A percentile compares a stretch with the other conserved stretches of the same genome.
phyloP scores from a whole-genome alignment of 2,329 filamentous ascomycete species.

The Alternaria arborescens region DNA sequence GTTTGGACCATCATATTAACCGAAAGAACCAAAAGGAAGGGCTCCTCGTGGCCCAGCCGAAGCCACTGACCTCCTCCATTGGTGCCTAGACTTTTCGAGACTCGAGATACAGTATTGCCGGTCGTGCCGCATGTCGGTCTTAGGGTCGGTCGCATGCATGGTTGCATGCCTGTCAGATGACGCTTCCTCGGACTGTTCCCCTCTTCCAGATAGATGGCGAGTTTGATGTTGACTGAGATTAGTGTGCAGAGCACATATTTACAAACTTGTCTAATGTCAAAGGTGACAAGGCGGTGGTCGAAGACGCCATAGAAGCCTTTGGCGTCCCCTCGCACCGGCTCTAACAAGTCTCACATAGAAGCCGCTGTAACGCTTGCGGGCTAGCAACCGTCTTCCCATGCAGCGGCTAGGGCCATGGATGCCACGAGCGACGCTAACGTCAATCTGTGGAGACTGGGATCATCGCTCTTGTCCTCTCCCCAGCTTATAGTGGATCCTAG shows the following conservation, averaged over 20 bases:
- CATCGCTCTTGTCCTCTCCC: background rate
- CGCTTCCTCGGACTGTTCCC: background rate
- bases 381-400: conserved; percentile 9
- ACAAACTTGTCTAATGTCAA: conserved; percentile 3
- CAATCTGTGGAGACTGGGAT: conserved; percentile 20
- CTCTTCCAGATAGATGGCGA: conserved; percentile 2
- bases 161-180: conserved; percentile 19
- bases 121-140: conserved; percentile 5
- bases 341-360: conserved; percentile 9
- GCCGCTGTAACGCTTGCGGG: background rate
- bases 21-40: conserved; percentile 11
- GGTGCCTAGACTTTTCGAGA: conserved; percentile 9
- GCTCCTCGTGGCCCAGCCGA: conserved; percentile 8
- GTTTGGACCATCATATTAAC: conserved; percentile 13
- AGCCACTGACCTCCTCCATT: conserved; percentile 13
- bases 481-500: conserved; percentile 23
- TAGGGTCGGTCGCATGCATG: conserved; percentile 13
- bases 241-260: conserved; percentile 1
- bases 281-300: background rate
- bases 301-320: background rate
- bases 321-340: background rate
- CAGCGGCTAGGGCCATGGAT: conserved; percentile 5
- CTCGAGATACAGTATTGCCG: conserved; percentile 3
- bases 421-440: conserved; percentile 16
- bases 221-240: conserved; percentile 5